Base-by-base conservation (phyloP, 1,139 yeast genomes). In the Taiozyma sp. region DNA sequence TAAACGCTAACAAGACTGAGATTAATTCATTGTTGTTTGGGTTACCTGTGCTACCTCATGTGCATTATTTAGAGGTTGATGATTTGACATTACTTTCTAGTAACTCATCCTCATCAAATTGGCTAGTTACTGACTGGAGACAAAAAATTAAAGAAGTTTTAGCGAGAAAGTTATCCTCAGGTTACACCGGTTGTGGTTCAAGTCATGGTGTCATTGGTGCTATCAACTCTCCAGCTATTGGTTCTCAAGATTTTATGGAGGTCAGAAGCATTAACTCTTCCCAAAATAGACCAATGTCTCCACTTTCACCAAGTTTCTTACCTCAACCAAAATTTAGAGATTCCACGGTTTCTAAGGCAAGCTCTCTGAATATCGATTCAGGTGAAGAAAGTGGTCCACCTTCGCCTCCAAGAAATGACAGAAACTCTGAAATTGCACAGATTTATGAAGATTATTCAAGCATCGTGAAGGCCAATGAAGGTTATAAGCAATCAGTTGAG, bases 1-100 rank as follows among this genome's bases (percentile, higher is more conserved):
- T 93, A 59, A 91, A 88, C 65, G 96, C 98, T 3, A 95, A 90
- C 68, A 87, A 95, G 66, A 74, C 79, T 28, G 97, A 92, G 65
- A 74, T 83, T 43, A 78, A 83, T 29, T 89, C 97, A 8, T 72
- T 93, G 52, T 75, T 93, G 53, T 93, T 91, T 71, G 98, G 96
- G 4, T 79, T 93, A 65, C 99, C 99, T 1, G 88, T 93, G 2
- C 75, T 92, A 56, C 98, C 98, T 0, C 81, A 80, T 57, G 88
- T 90, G 19, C 96, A 92, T 66, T 93, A 92, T 68, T 74, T 92
- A 45, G 83, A 81, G 52, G 74, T 81, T 5, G 75, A 77, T 28
- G 92, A 85, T 56, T 61, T 83, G 38, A 61, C 74, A 38, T 66
- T 74, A 54, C 63, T 82, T 29, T 67, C 78, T 0, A 66, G 73